These are phyloP conservation scores for Andrographis paniculata DNA, from an alignment of 305 asterid genomes.

Conservation along the genomic window DNA sequence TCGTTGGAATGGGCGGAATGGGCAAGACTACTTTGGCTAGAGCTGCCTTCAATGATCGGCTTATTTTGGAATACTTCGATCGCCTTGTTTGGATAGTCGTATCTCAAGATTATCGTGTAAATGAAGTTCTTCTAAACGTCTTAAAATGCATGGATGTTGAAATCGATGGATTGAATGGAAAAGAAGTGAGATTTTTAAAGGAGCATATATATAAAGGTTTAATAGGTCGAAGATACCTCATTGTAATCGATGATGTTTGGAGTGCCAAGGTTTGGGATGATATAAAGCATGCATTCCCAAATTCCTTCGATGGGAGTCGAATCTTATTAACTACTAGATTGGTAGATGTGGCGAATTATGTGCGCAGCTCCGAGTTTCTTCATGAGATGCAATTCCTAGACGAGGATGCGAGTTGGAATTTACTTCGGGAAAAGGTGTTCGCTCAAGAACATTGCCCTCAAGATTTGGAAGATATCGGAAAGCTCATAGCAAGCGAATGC, in stretches of 20 bases:
- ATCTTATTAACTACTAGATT: constrained; percentile 19
- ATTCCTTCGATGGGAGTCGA: constrained; percentile 18
- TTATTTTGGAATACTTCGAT: neutral
- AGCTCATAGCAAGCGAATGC: constrained; percentile 15
- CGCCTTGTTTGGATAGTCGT: neutral
- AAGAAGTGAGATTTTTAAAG: neutral
- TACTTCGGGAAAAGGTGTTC: constrained; percentile 9
- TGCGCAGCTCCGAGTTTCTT: neutral
- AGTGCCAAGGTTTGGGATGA: constrained; percentile 10
- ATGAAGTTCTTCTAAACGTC: neutral
- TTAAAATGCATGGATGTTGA: neutral
- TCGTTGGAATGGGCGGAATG: neutral
- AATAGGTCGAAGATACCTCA: constrained; percentile 15
- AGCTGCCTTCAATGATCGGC: neutral
- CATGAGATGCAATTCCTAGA: constrained; percentile 7
- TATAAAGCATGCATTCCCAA: constrained; percentile 13
- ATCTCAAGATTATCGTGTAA: neutral
- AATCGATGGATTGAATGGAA: neutral
- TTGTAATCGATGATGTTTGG: constrained; percentile 31
- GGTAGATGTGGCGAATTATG: constrained; percentile 6
- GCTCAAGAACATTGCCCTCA: constrained; percentile 6
- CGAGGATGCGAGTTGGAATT: constrained; percentile 10
- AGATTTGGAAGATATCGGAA: constrained; percentile 9
- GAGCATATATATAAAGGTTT: constrained; percentile 7
- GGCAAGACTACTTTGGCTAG: neutral